phyloP scores from a whole-genome alignment of 768 basidiomycete species.

The Lactarius psammicola region DNA sequence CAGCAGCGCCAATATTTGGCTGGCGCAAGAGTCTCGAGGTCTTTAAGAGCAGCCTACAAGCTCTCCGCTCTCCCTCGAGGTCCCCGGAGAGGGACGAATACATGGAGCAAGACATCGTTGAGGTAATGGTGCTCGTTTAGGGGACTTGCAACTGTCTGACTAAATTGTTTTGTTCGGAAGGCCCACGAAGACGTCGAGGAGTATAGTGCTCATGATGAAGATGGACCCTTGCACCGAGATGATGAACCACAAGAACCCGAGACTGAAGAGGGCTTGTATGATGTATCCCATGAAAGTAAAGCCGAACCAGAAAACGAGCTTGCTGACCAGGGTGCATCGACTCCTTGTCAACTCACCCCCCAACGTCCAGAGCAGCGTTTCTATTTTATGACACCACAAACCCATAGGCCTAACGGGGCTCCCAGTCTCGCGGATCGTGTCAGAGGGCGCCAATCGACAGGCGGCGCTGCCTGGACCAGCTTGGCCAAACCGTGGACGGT shows the following conservation, averaged over 20 bases:
- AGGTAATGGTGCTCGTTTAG: constrained; percentile 3
- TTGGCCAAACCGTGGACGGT: constrained; percentile 56
- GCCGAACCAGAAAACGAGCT: constrained; percentile 14
- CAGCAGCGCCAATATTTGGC: constrained; percentile 33
- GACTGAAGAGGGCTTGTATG: constrained; percentile 27
- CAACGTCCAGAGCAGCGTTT: constrained; percentile 36
- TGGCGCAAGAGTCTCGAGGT: constrained; percentile 39
- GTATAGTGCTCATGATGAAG: constrained; percentile 31
- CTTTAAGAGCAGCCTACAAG: constrained; percentile 36
- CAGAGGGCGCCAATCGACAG: constrained; percentile 24
- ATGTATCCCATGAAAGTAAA: constrained; percentile 18
- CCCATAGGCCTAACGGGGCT: constrained; percentile 26
- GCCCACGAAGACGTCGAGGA: constrained; percentile 20
- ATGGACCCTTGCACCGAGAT: constrained; percentile 31
- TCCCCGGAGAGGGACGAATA: constrained; percentile 30
- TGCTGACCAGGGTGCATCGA: constrained; percentile 2
- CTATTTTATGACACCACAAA: constrained; percentile 61
- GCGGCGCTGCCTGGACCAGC: constrained; percentile 41
- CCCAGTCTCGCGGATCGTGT: constrained; percentile 26
- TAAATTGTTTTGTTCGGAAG: constrained; percentile 1
- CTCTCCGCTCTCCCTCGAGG: constrained; percentile 35
- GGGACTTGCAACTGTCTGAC: not conserved
- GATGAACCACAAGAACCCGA: constrained; percentile 21
- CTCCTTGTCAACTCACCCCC: constrained; percentile 28
- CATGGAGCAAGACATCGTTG: constrained; percentile 1